Evolutionary conservation across 768 basidiomycete species (phyloP), one percentile per base, ranked within the genome.

Genomic region (Multifurca ochricompacta): DNA sequence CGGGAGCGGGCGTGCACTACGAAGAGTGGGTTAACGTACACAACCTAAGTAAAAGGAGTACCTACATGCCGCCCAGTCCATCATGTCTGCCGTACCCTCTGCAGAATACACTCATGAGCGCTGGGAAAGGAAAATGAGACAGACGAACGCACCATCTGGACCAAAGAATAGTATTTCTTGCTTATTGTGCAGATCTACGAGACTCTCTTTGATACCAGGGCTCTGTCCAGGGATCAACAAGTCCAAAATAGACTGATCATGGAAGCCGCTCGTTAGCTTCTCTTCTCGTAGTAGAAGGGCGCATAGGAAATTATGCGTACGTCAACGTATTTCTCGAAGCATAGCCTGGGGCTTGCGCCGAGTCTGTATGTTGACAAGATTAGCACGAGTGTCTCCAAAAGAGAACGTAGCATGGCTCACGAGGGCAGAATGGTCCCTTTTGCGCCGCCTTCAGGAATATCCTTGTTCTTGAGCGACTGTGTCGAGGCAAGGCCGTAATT

Each of bases 271-370:
- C 35, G 59, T 56, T 53, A 61, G 28, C 27, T 10, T 16, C 30
- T 13, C 13, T n/a, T n/a, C n/a, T n/a, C n/a, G n/a, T n/a, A n/a
- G n/a, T n/a, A n/a, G n/a, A n/a, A n/a, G n/a, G n/a, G n/a, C n/a
- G n/a, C n/a, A n/a, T n/a, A n/a, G 18, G 40, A 56, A 19, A n/a
- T 41, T 25, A 0, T n/a, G 25, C 82, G 63, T 68, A 89, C 89
- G 71, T 98, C 96, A 64, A 97, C 89, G 63, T 97, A 99, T 79
- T 96, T 95, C 77, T 97, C 91, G 70, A 99, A 99, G 71, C 88
- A 94, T 39, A 81, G 74, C 58, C 83, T 76, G 13, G 91, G 91
- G 55, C 75, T 80, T 11, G 91, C 93, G 44, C 90, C 91, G 19
- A 99, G 75, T 16, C 86, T 84, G 50, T 3, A 35, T 18, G 19